Percentiles rank a stretch among this genome's conserved stretches.
Conservation (phyloP, 2,329 filamentous ascomycete genomes). For the Drechslera avenae region DNA sequence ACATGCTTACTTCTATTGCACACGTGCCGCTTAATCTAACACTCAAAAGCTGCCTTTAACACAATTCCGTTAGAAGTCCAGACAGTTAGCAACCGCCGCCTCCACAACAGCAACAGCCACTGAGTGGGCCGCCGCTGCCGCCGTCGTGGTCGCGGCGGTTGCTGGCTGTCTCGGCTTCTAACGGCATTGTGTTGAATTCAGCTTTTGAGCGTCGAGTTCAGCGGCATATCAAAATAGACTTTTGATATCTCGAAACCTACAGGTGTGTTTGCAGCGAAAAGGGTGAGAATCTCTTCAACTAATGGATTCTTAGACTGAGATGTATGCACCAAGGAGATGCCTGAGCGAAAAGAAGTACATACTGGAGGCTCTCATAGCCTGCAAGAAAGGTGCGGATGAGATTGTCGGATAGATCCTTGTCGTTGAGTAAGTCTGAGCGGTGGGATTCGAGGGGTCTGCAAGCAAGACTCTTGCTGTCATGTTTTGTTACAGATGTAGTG, state of each 20-base stretch:
- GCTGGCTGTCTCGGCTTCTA: too few species aligned
- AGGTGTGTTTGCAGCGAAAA: slow-evolving; percentile 19
- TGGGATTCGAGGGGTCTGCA: slow-evolving; percentile 31
- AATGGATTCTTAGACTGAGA: slow-evolving; percentile 24
- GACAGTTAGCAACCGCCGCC: too few species aligned
- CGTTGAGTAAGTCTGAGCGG: slow-evolving; percentile 25
- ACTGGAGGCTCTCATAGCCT: slow-evolving; percentile 36
- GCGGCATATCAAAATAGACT: not conserved
- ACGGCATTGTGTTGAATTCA: too few species aligned
- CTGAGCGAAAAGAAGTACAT: slow-evolving; percentile 33
- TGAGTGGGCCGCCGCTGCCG: too few species aligned
- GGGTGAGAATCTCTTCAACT: slow-evolving; percentile 24
- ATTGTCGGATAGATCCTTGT: slow-evolving; percentile 36
- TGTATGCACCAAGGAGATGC: slow-evolving; percentile 30
- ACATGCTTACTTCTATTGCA: too few species aligned
- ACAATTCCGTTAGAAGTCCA: too few species aligned
- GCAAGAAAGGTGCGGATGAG: slow-evolving; percentile 35
- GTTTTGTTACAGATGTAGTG: slow-evolving; percentile 32
- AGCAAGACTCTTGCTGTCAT: slow-evolving; percentile 23
- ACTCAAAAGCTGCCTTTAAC: too few species aligned
- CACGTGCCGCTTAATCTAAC: too few species aligned
- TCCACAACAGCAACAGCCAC: too few species aligned
- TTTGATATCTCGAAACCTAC: slow-evolving; percentile 24
- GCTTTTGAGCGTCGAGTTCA: too few species aligned
- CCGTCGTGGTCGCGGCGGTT: too few species aligned